These are phyloP conservation scores for Casuarina cunninghamiana DNA, from an alignment of 306 rosid species.

Conservation along the genomic window DNA sequence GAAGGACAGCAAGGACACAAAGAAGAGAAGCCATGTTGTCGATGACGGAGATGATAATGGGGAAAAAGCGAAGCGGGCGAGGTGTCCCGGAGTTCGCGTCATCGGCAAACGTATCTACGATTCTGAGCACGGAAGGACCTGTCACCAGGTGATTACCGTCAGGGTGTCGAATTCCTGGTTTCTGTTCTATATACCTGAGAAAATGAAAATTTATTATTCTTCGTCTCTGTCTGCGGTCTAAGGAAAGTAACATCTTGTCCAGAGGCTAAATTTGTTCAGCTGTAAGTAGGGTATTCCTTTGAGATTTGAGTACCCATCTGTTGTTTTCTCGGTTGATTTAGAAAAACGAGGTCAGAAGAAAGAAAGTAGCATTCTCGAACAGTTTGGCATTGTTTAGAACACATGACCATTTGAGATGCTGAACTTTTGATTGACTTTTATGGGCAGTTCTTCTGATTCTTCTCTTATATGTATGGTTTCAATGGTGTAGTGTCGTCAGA, in stretches of 20 bases:
- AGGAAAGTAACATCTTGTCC: background rate
- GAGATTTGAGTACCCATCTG: background rate
- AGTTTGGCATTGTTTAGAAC: background rate
- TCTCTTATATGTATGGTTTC: conserved; percentile 13
- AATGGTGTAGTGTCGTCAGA: conserved; percentile 66
- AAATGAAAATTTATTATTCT: background rate
- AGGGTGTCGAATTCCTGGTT: background rate
- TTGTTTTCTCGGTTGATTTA: background rate
- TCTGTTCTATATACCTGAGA: background rate
- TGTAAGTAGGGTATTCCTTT: background rate
- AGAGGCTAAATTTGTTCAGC: background rate
- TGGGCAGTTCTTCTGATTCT: background rate
- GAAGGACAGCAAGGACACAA: conserved; percentile 15
- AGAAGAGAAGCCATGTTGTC: conserved; percentile 22
- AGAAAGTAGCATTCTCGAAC: background rate
- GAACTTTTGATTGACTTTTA: background rate
- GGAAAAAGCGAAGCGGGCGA: conserved; percentile 26
- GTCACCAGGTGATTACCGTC: conserved; percentile 43
- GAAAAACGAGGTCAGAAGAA: background rate
- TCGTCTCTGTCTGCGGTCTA: background rate
- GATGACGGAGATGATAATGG: background rate
- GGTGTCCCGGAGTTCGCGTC: conserved; percentile 43
- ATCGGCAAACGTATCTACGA: conserved; percentile 39
- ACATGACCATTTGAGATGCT: background rate
- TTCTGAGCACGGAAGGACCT: conserved; percentile 44